Base-by-base conservation (phyloP, 306 rosid genomes). In the Boehmeria nivea region DNA sequence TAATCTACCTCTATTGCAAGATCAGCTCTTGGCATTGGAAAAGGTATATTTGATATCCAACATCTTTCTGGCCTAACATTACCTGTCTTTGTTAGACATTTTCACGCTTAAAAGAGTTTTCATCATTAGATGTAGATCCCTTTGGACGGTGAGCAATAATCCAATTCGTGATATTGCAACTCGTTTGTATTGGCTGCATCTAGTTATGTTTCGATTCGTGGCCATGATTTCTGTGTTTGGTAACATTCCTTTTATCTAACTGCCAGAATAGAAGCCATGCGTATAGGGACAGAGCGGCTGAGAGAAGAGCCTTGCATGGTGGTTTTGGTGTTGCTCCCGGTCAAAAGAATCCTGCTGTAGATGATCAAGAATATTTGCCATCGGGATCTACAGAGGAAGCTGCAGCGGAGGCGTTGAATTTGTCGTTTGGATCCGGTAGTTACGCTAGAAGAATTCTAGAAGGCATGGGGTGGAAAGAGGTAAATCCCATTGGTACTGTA, bases 391-490 rank as follows among this genome's bases (percentile, higher is more conserved):
- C 80, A 2, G 83, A 76, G 60, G 85, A 77, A 60, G 83, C 83
- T 45, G 66, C 84, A 36, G 78, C 79, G 38, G 88, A 87, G 78
- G 90, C 95, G 56, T 62, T 78, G 73, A 72, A 82, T 61, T 74
- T 80, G 66, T 78, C 95, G 69, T 87, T 90, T 78, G 95, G 94
- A 57, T 71, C 69, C 0, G 83, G 82, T n/a, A 90, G 95, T 63
- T 87, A 86, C 25, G 94, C 90, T 34, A 75, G 84, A 72, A 84
- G 72, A 66, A 71, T 83, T 49, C 57, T 86, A 2, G 46, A 83
- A 74, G 50, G 53, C 86, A 83, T 86, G 97, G 94, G 95, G 23
- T 90, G 97, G 95, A 86, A 90, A 43, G 90, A 90, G 88, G 97
- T 90, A 86, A 14, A n/a, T n/a, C n/a, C n/a, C n/a, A n/a, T n/a